These are phyloP conservation scores for Plantago major DNA, from an alignment of 257 asterid genomes.

Conservation along the genomic window DNA sequence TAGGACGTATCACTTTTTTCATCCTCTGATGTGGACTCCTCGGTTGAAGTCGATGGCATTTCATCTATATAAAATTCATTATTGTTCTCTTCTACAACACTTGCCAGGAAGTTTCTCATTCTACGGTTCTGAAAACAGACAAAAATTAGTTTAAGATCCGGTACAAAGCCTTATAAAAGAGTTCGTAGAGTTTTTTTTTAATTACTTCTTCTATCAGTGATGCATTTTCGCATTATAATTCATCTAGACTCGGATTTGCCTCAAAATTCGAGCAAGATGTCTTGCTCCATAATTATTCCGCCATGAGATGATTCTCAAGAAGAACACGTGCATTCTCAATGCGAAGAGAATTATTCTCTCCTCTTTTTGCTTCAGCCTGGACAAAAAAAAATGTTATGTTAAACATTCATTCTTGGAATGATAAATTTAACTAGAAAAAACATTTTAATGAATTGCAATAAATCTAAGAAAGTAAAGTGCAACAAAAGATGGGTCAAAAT, in stretches of 20 bases:
- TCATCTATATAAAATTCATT: not conserved
- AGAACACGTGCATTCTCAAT: not conserved
- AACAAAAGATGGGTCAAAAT: too few relatives aligned
- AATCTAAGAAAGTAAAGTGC: too few relatives aligned
- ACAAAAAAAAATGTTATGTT: not conserved
- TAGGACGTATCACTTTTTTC: too few relatives aligned
- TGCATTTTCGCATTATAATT: not conserved
- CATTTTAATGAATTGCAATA: not conserved
- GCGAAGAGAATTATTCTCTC: not conserved
- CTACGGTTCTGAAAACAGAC: not conserved
- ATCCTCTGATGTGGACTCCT: not conserved
- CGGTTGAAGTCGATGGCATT: not conserved
- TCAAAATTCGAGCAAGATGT: not conserved
- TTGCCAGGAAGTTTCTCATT: not conserved
- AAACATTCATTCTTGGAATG: too few relatives aligned
- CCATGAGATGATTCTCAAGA: not conserved
- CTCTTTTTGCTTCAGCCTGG: not conserved
- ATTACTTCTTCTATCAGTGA: not conserved
- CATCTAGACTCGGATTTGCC: not conserved
- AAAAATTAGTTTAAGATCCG: too few relatives aligned
- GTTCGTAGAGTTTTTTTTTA: not conserved
- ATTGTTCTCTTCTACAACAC: not conserved
- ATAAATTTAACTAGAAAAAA: not conserved
- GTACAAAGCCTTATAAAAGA: too few relatives aligned
- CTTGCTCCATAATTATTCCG: not conserved